phyloP scores from a whole-genome alignment of 441 rosid species.

The Erodium trifolium region DNA sequence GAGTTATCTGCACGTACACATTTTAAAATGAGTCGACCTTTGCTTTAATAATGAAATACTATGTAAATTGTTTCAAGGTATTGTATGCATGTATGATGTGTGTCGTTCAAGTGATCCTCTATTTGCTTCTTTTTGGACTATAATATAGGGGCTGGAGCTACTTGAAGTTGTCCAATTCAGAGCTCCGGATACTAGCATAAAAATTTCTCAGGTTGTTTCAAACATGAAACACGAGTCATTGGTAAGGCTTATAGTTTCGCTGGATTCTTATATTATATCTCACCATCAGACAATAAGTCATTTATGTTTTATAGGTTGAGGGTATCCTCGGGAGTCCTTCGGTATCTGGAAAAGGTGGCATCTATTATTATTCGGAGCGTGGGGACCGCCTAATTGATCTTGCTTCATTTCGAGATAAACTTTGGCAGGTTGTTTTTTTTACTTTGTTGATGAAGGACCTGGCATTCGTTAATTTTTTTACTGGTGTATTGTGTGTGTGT shows the following conservation, averaged over 20 bases:
- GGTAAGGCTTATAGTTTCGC: slow-evolving; percentile 36
- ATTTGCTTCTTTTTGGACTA: slow-evolving; percentile 13
- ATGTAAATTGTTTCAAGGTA: neutral
- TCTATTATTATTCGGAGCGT: slow-evolving; percentile 85
- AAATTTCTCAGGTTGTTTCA: slow-evolving; percentile 61
- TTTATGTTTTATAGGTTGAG: slow-evolving; percentile 49
- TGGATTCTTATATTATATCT: slow-evolving; percentile 1
- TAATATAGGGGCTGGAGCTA: slow-evolving; percentile 67
- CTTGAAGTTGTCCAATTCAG: slow-evolving; percentile 86
- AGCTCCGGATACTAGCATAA: slow-evolving; percentile 70
- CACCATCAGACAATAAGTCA: slow-evolving; percentile 11
- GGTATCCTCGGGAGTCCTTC: slow-evolving; percentile 66
- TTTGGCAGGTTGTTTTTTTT: slow-evolving; percentile 68
- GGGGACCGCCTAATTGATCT: slow-evolving; percentile 93
- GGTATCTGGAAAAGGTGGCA: slow-evolving; percentile 67
- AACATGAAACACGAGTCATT: slow-evolving; percentile 57
- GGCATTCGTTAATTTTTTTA: slow-evolving; percentile 15
- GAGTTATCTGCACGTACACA: neutral
- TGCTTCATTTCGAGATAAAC: slow-evolving; percentile 64
- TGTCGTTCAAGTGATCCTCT: slow-evolving; percentile 19
- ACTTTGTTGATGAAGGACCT: neutral
- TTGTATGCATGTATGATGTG: neutral
- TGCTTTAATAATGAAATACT: neutral
- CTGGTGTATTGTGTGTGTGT: slow-evolving; percentile 4
- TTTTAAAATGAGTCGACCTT: neutral